Evolutionary conservation across 768 basidiomycete genomes (phyloP).

Genomic region (Hygrophorus pudorinus): DNA sequence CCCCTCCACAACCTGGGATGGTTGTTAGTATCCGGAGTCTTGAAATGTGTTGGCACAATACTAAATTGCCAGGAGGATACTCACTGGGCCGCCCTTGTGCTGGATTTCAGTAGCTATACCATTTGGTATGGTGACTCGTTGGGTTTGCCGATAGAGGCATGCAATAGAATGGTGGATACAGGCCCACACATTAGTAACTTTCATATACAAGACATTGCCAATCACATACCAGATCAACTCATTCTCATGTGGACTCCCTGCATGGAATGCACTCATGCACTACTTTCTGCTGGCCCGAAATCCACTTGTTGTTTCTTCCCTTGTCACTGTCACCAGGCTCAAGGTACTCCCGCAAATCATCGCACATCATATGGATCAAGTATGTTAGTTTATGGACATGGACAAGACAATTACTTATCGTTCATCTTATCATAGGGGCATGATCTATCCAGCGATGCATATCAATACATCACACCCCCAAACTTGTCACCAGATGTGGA

Average conservation of each 20-base stretch:
- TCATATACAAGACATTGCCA: conserved; percentile 7
- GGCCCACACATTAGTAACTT: conserved; percentile 8
- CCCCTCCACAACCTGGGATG: not conserved
- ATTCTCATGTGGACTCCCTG: conserved; percentile 13
- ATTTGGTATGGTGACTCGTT: conserved; percentile 14
- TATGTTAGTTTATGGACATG: not conserved
- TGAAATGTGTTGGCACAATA: conserved; percentile 9
- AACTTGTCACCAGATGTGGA: not conserved
- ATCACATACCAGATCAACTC: conserved; percentile 12
- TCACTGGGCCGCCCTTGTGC: conserved; percentile 12
- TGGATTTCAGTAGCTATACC: conserved; percentile 9
- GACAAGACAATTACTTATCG: not conserved
- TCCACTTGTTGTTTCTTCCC: not conserved
- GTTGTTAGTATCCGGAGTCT: not conserved
- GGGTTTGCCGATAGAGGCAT: conserved; percentile 5
- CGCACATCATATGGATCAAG: conserved; percentile 2
- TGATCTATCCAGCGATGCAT: too few relatives aligned
- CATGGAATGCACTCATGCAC: conserved; percentile 12
- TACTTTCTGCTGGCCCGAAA: conserved; percentile 2
- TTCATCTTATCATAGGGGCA: too few relatives aligned
- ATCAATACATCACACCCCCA: too few relatives aligned
- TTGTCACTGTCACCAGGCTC: conserved; percentile 8
- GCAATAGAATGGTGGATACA: conserved; percentile 14
- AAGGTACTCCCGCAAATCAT: conserved; percentile 8
- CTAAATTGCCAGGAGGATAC: conserved; percentile 5